phyloP scores from a whole-genome alignment of 176 grass and related monocot genomes.

The Elaeis guineensis region DNA sequence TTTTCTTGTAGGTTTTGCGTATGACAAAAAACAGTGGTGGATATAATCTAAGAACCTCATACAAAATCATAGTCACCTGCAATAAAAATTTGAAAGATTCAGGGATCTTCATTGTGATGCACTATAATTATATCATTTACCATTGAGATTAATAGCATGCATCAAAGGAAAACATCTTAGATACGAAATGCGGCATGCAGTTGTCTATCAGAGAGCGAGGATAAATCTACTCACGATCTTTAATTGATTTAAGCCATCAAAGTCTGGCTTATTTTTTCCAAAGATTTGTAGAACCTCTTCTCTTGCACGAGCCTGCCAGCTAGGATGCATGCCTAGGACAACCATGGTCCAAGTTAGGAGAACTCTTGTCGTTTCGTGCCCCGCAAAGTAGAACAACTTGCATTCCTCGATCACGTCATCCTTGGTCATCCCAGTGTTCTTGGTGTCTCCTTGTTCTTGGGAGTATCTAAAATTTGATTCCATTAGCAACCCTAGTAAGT shows the following conservation, averaged over 20 bases:
- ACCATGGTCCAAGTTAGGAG: constrained; percentile 59
- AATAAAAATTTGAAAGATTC: neutral
- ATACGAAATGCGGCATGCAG: too few relatives aligned
- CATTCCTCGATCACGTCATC: constrained; percentile 70
- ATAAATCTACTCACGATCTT: constrained; percentile 41
- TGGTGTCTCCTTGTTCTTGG: constrained; percentile 25
- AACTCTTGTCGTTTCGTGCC: constrained; percentile 49
- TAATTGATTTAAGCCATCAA: constrained; percentile 25
- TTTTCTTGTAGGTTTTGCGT: constrained; percentile 17
- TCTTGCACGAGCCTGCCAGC: constrained; percentile 58
- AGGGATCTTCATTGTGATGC: too few relatives aligned
- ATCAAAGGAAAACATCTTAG: too few relatives aligned
- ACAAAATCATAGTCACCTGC: constrained; percentile 47
- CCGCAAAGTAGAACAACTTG: constrained; percentile 80
- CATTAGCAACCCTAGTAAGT: constrained; percentile 54
- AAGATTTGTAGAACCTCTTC: constrained; percentile 50
- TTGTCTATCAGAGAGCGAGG: too few relatives aligned
- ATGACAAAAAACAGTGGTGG: constrained; percentile 5
- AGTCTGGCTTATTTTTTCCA: constrained; percentile 49
- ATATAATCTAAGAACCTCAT: constrained; percentile 44
- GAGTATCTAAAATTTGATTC: constrained; percentile 46
- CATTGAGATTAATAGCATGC: too few relatives aligned
- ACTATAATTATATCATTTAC: too few relatives aligned
- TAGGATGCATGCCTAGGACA: constrained; percentile 55
- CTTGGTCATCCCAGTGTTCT: constrained; percentile 24